Base-by-base conservation (phyloP, 768 basidiomycete species). In the Brasilioporus rufonigricans region DNA sequence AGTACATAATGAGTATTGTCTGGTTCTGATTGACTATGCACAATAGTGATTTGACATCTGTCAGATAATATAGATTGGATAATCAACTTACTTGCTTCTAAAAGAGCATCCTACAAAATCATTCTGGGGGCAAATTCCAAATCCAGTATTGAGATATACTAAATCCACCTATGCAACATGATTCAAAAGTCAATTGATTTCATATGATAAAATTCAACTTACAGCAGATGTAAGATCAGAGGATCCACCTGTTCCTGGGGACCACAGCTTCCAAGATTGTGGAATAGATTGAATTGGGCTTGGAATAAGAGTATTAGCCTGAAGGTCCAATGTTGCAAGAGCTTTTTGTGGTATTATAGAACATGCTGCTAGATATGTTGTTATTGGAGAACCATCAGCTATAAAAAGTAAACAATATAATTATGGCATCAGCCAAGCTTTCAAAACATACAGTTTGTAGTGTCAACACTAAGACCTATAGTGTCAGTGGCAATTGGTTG, bases 251-350 rank as follows among this genome's bases (percentile, higher is more conserved):
- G 35, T 13, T 12, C 3, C n/a, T 53, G 47, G 44, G 18, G 52
- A n/a, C 44, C 49, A 64, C 8, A 61, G 7, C 2, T 49, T 36
- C 62, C 62, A 64, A 12, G 39, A 1, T 36, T 26, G 16, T 35
- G 14, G 8, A 19, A 4, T 9, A n/a, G 16, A 19, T 24, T 12
- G 38, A 14, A 16, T n/a, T 53, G 29, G 35, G 36, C 1, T 29
- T 50, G 43, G 35, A 39, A 11, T 21, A 13, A 63, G 33, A 19
- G 18, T 47, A 1, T 19, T 24, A 31, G 44, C 21, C 12, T 45
- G 54, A 33, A 48, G 7, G 14, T 64, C 44, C 2, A 64, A 18
- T 1, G 16, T 57, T 9, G 45, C 48, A 40, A 16, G 13, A 5
- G 2, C n/a, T 8, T 44, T 10, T 29, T 55, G 21, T 21, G 57